Evolutionary conservation across 192 early-diverging fungal species (phyloP).

Genomic region (Piromyces sp.): DNA sequence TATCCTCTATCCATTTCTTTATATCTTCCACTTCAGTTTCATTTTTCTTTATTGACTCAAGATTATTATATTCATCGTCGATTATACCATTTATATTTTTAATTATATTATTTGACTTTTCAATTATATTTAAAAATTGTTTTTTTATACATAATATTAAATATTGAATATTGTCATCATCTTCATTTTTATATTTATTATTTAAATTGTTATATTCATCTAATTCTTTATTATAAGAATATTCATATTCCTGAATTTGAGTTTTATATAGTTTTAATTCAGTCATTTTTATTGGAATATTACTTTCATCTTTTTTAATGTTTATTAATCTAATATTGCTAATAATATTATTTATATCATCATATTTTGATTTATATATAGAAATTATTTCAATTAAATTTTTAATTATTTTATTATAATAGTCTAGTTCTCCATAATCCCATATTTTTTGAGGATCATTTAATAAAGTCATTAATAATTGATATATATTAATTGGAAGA

Average conservation of each 20-base stretch:
- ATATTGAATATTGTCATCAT: neutral
- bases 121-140: neutral
- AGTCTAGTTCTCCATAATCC: neutral
- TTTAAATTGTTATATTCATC: neutral
- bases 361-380: neutral
- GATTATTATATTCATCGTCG: neutral
- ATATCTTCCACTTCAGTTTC: neutral
- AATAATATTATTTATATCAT: neutral
- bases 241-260: neutral
- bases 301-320: neutral
- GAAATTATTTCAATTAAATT: neutral
- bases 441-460: neutral
- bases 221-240: neutral
- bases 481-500: neutral
- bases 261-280: neutral
- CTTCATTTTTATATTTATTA: neutral
- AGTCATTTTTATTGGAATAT: neutral
- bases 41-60: neutral
- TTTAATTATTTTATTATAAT: neutral
- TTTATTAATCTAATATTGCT: neutral
- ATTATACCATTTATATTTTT: neutral
- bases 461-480: neutral
- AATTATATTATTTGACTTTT: neutral
- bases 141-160: neutral
- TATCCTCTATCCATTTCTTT: neutral